phyloP scores from a whole-genome alignment of 2,329 filamentous ascomycete species.

The Aureobasidium pullulans region DNA sequence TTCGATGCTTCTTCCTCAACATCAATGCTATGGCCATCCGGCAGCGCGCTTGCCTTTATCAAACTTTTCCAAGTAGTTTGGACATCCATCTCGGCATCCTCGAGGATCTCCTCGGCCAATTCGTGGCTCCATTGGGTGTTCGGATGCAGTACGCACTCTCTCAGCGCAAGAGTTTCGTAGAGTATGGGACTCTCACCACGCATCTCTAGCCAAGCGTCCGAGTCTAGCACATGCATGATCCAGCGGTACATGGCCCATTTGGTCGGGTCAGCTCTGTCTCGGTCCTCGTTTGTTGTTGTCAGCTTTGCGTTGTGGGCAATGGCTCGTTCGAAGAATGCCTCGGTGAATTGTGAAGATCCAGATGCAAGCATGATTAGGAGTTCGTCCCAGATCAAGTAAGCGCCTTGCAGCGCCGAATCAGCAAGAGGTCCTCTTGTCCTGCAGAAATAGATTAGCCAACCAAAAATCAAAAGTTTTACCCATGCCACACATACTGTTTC shows the following conservation, averaged over 20 bases:
- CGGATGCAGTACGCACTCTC: slow-evolving; percentile 30
- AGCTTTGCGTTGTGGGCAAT: not conserved
- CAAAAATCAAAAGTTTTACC: not conserved
- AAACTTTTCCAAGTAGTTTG: slow-evolving; percentile 16
- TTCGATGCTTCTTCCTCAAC: slow-evolving; percentile 14
- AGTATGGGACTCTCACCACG: slow-evolving; percentile 17
- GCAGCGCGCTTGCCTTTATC: slow-evolving; percentile 4
- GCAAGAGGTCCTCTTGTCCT: slow-evolving; percentile 6
- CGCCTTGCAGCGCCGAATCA: slow-evolving; percentile 31
- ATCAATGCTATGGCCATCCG: slow-evolving; percentile 5
- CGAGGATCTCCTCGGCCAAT: slow-evolving; percentile 21
- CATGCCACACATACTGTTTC: slow-evolving; percentile 22
- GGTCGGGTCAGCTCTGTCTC: slow-evolving; percentile 27
- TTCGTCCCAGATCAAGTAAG: slow-evolving; percentile 38
- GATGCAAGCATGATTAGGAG: slow-evolving; percentile 24
- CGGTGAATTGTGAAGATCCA: slow-evolving; percentile 1
- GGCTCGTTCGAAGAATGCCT: slow-evolving; percentile 11
- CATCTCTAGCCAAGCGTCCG: slow-evolving; percentile 28
- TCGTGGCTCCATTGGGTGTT: slow-evolving; percentile 30
- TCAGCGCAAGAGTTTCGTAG: slow-evolving; percentile 13
- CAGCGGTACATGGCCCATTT: slow-evolving; percentile 37
- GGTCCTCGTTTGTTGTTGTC: slow-evolving; percentile 5
- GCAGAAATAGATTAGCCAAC: slow-evolving; percentile 12
- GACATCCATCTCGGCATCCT: slow-evolving; percentile 5
- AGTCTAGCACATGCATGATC: slow-evolving; percentile 40